phyloP scores from a whole-genome alignment of 345 rosid species.

The Trapa bicornis region DNA sequence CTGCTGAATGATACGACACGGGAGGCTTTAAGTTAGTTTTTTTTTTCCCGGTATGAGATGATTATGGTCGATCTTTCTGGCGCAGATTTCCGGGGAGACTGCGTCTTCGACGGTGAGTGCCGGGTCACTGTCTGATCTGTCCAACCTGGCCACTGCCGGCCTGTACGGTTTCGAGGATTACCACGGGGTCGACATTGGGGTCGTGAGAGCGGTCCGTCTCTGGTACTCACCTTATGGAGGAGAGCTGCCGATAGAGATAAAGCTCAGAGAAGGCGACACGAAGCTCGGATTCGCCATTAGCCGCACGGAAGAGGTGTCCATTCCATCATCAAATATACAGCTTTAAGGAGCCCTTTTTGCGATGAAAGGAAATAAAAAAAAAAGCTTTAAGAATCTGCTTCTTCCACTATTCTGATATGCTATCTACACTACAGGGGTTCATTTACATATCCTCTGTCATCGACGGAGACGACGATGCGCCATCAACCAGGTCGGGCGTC shows the following conservation, averaged over 20 bases:
- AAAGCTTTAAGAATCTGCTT: too few species aligned
- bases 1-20: neutral
- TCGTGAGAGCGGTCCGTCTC: conserved; percentile 87
- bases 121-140: conserved; percentile 66
- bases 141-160: conserved; percentile 62
- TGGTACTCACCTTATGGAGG: conserved; percentile 77
- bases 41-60: too few species aligned
- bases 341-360: too few species aligned
- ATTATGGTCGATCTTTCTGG: neutral
- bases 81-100: conserved; percentile 88
- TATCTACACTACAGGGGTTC: conserved; percentile 58
- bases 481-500: conserved; percentile 74
- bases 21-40: too few species aligned
- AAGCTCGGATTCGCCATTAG: conserved; percentile 96
- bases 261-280: conserved; percentile 54
- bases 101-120: conserved; percentile 81
- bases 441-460: conserved; percentile 80
- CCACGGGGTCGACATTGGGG: conserved; percentile 94
- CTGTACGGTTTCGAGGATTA: conserved; percentile 95
- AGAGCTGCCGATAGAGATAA: conserved; percentile 60
- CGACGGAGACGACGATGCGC: conserved; percentile 42
- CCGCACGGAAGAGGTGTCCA: conserved; percentile 93
- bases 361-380: too few species aligned
- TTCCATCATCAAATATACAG: too few species aligned
- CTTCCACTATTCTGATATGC: too few species aligned